Conservation (phyloP, 2,329 filamentous ascomycete species). For the Hymenoscyphus salicellus region DNA sequence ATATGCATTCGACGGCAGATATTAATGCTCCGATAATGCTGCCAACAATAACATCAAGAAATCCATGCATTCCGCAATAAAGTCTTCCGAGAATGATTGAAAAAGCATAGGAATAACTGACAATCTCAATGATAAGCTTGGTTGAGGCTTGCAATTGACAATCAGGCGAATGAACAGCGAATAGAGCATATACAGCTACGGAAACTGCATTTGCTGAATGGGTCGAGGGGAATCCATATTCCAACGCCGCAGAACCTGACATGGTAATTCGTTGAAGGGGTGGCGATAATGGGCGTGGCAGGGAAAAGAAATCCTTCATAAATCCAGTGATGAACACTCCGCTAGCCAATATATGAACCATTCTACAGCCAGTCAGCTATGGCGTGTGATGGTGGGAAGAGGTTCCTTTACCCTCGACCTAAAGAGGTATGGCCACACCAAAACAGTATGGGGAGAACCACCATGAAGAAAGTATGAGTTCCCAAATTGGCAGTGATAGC, state of each 20-base stretch:
- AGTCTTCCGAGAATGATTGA: constrained; percentile 89
- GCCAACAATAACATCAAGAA: constrained; percentile 83
- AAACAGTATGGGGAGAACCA: constrained; percentile 88
- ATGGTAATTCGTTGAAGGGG: constrained; percentile 93
- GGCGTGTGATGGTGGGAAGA: constrained; percentile 8
- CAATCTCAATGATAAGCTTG: constrained; percentile 60
- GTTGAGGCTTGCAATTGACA: constrained; percentile 58
- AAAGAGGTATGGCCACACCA: constrained; percentile 89
- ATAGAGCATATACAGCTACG: constrained; percentile 79
- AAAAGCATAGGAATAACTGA: constrained; percentile 79
- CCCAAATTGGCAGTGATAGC: constrained; percentile 93
- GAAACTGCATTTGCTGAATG: constrained; percentile 97
- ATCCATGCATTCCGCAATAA: constrained; percentile 99
- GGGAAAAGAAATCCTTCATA: constrained; percentile 87
- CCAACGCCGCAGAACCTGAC: constrained; percentile 90
- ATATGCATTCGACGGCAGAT: constrained; percentile 57
- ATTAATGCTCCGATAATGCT: constrained; percentile 70
- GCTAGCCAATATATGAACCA: constrained; percentile 72
- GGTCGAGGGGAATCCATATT: constrained; percentile 96
- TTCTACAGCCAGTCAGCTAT: constrained; percentile 40
- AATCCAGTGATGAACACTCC: constrained; percentile 89
- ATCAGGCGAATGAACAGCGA: constrained; percentile 65
- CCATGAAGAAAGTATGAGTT: constrained; percentile 98
- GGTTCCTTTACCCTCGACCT: constrained; percentile 70
- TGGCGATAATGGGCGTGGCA: constrained; percentile 87